phyloP scores from a whole-genome alignment of 1,139 yeast genomes.

The Sugiyamaella neomexicana region DNA sequence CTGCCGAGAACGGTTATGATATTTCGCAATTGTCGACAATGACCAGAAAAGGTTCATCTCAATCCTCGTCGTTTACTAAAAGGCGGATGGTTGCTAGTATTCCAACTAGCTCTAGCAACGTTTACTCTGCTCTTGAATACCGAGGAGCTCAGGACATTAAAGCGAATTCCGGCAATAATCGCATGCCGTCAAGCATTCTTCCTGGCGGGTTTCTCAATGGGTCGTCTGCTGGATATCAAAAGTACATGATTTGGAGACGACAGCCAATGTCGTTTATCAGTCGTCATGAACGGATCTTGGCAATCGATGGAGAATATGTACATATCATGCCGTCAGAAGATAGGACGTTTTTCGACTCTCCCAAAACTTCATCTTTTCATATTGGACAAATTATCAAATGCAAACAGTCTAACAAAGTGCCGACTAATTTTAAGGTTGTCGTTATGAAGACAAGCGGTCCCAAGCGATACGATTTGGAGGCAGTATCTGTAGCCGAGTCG shows the following conservation, averaged over 20 bases:
- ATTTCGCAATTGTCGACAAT: conserved; percentile 5
- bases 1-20: conserved; percentile 35
- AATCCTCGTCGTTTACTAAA: not conserved
- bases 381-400: conserved; percentile 73
- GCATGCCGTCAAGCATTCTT: conserved; percentile 15
- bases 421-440: conserved; percentile 77
- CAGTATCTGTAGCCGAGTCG: conserved; percentile 60
- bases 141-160: conserved; percentile 10
- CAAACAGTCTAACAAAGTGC: conserved; percentile 76
- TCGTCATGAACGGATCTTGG: conserved; percentile 78
- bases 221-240: conserved; percentile 42
- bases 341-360: conserved; percentile 63
- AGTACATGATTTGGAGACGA: conserved; percentile 82
- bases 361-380: conserved; percentile 86
- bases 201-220: conserved; percentile 23
- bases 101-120: not conserved
- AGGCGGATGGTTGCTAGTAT: conserved; percentile 18
- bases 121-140: conserved; percentile 13
- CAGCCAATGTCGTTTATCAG: conserved; percentile 81
- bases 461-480: conserved; percentile 87
- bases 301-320: conserved; percentile 90
- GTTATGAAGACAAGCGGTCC: conserved; percentile 65
- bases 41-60: not conserved
- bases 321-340: conserved; percentile 84
- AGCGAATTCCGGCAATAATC: conserved; percentile 4